phyloP scores from a whole-genome alignment of 164 flowering plant species.

The Warburgia ugandensis region DNA sequence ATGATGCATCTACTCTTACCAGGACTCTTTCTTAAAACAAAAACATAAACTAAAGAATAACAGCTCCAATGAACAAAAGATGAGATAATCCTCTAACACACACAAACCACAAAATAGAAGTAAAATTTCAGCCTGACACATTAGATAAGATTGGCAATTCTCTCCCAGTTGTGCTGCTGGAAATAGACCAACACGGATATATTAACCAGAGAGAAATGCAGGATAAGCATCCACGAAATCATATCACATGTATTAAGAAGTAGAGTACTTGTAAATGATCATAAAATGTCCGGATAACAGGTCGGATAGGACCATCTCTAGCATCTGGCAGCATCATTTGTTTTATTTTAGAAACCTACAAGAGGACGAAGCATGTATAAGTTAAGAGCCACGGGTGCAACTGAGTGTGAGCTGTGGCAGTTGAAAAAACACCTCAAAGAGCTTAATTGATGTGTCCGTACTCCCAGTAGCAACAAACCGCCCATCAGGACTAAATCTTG shows the following conservation, averaged over 20 bases:
- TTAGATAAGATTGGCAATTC: too few relatives aligned
- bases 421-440: slow-evolving; percentile 61
- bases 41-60: too few relatives aligned
- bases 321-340: slow-evolving; percentile 84
- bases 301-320: slow-evolving; percentile 64
- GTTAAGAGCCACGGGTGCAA: slow-evolving; percentile 5
- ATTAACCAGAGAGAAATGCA: too few relatives aligned
- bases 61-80: too few relatives aligned
- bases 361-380: slow-evolving; percentile 1
- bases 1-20: too few relatives aligned
- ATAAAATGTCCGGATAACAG: slow-evolving; percentile 76
- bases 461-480: slow-evolving; percentile 83
- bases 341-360: slow-evolving; percentile 65
- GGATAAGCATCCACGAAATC: background rate
- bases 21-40: too few relatives aligned
- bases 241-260: background rate
- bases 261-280: slow-evolving; percentile 64
- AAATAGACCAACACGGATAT: too few relatives aligned
- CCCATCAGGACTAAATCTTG: slow-evolving; percentile 87
- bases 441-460: slow-evolving; percentile 80
- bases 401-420: background rate
- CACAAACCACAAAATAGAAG: too few relatives aligned
- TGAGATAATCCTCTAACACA: too few relatives aligned
- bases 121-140: too few relatives aligned
- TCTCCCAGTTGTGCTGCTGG: too few relatives aligned